Conservation (phyloP, 2,329 filamentous ascomycete genomes). For the Juglanconis oblonga region DNA sequence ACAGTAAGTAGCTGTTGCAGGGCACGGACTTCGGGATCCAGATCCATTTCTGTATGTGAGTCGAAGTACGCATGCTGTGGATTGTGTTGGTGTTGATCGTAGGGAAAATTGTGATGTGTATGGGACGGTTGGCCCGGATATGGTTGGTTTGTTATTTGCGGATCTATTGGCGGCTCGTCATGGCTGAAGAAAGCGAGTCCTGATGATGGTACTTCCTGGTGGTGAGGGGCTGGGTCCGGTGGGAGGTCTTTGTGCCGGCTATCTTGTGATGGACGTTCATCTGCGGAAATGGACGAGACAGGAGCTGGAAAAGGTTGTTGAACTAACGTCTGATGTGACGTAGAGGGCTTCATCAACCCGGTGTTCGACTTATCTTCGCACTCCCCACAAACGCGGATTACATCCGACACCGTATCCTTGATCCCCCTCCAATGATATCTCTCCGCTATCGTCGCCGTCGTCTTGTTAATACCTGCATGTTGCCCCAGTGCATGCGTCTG, state of each 20-base stretch:
- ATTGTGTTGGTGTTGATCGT: slow-evolving; percentile 29
- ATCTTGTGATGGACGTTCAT: slow-evolving; percentile 24
- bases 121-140: slow-evolving; percentile 27
- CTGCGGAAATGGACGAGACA: not conserved
- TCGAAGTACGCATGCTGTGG: slow-evolving; percentile 31
- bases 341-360: slow-evolving; percentile 8
- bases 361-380: slow-evolving; percentile 72
- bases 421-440: slow-evolving; percentile 97
- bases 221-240: slow-evolving; percentile 33
- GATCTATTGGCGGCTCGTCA: slow-evolving; percentile 56
- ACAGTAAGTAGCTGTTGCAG: slow-evolving; percentile 54
- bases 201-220: slow-evolving; percentile 26
- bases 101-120: slow-evolving; percentile 24
- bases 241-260: slow-evolving; percentile 25
- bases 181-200: slow-evolving; percentile 22
- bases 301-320: slow-evolving; percentile 6
- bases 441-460: slow-evolving; percentile 88
- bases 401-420: slow-evolving; percentile 93
- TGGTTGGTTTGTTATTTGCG: slow-evolving; percentile 53
- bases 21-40: slow-evolving; percentile 38
- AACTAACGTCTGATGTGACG: slow-evolving; percentile 11
- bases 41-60: slow-evolving; percentile 25
- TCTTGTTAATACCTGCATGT: slow-evolving; percentile 97
- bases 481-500: slow-evolving; percentile 64
- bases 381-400: slow-evolving; percentile 86